Evolutionary conservation across 2,329 filamentous ascomycete species (phyloP).

Genomic region (Neonectria magnoliae): DNA sequence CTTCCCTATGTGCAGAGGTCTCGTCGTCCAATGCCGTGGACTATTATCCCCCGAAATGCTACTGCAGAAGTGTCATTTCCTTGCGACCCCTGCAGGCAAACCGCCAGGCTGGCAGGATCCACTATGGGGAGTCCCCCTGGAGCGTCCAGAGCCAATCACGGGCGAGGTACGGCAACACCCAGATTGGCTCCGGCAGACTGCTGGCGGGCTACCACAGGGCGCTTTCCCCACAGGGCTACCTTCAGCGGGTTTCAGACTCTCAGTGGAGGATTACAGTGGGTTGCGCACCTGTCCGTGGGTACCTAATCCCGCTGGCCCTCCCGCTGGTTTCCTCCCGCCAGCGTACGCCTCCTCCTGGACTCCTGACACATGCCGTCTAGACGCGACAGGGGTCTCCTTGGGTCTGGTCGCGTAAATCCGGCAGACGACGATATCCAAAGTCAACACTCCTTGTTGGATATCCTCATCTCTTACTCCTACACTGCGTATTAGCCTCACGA

Average conservation of each 20-base stretch:
- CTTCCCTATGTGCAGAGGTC: not conserved
- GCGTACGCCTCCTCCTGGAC: constrained; percentile 30
- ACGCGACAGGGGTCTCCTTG: constrained; percentile 47
- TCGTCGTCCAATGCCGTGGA: not conserved
- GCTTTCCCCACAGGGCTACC: constrained; percentile 21
- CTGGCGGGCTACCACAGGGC: constrained; percentile 2
- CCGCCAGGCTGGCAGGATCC: constrained; percentile 34
- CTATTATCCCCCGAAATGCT: constrained; percentile 13
- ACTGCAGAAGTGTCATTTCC: constrained; percentile 28
- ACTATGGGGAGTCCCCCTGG: constrained; percentile 25
- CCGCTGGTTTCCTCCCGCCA: constrained; percentile 13
- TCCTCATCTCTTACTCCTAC: constrained; percentile 36
- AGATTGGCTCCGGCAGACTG: constrained; percentile 19
- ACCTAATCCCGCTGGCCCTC: constrained; percentile 17
- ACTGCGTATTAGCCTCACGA: constrained; percentile 30
- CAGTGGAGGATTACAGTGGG: constrained; percentile 14
- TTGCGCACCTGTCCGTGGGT: constrained; percentile 13
- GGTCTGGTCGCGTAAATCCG: constrained; percentile 42
- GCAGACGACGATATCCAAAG: constrained; percentile 38
- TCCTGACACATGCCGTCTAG: constrained; percentile 45
- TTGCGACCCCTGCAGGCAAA: constrained; percentile 31
- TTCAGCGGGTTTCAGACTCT: constrained; percentile 19
- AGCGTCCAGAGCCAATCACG: constrained; percentile 28
- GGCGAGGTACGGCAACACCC: not conserved
- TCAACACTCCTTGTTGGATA: constrained; percentile 42